A percentile compares a stretch with the other conserved stretches of the same genome.
These are phyloP conservation scores for Daedaleopsis nitida DNA, from an alignment of 768 basidiomycete genomes.

Conservation along the genomic window DNA sequence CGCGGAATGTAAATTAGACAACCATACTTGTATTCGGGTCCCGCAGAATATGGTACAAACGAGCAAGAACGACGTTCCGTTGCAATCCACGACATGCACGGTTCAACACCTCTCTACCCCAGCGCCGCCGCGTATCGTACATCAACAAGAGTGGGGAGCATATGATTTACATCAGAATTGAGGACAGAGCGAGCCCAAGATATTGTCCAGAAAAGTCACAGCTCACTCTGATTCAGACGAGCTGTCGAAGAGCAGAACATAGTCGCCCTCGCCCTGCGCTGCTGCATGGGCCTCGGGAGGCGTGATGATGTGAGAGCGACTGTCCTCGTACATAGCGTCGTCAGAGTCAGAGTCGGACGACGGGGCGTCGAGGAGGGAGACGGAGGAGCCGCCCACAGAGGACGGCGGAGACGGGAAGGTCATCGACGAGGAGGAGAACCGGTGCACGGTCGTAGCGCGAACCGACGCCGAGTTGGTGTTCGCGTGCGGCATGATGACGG, in stretches of 20 bases:
- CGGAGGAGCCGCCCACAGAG: conserved; percentile 40
- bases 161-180: background rate
- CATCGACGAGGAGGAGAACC: conserved; percentile 20
- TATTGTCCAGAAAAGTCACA: background rate
- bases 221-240: conserved; percentile 53
- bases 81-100: background rate
- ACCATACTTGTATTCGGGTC: background rate
- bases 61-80: background rate
- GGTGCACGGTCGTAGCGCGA: conserved; percentile 22
- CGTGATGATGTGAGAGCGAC: conserved; percentile 42
- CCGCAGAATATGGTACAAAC: background rate
- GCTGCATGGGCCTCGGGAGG: conserved; percentile 24
- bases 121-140: conserved; percentile 10
- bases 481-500: conserved; percentile 65
- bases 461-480: conserved; percentile 22
- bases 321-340: conserved; percentile 61
- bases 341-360: conserved; percentile 50
- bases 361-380: conserved; percentile 63
- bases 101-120: background rate
- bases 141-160: background rate
- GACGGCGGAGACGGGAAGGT: conserved; percentile 30
- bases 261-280: conserved; percentile 46
- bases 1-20: background rate
- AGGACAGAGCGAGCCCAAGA: background rate
- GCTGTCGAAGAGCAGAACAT: conserved; percentile 74